Conservation (phyloP, 2,329 filamentous ascomycete species). For the Colletotrichum endophyticum region DNA sequence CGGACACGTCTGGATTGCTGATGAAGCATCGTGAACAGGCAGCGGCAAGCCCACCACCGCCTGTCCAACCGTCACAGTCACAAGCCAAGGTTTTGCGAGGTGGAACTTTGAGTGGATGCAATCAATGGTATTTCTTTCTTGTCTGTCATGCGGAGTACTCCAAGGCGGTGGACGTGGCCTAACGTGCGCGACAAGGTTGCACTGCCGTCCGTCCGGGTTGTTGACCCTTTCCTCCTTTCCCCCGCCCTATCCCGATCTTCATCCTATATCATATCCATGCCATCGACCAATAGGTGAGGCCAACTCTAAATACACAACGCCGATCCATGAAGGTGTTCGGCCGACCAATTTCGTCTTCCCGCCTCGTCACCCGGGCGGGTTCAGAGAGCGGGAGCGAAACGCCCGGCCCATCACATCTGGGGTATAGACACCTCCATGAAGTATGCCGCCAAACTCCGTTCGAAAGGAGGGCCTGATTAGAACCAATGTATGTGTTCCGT, state of each 20-base stretch:
- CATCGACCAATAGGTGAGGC: background rate
- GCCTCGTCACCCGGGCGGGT: background rate
- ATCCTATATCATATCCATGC: background rate
- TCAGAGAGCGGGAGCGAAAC: background rate
- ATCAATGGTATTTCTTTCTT: background rate
- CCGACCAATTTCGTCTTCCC: background rate
- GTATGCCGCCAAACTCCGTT: conserved; percentile 12
- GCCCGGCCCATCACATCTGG: conserved; percentile 9
- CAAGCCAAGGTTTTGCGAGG: background rate
- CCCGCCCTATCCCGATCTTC: background rate
- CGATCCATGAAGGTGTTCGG: conserved; percentile 14
- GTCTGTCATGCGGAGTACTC: background rate
- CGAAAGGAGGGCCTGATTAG: background rate
- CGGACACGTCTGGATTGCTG: background rate
- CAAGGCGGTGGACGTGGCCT: background rate
- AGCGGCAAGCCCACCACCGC: background rate
- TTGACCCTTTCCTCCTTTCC: background rate
- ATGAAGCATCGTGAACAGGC: background rate
- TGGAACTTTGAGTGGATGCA: background rate
- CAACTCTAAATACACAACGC: conserved; percentile 19
- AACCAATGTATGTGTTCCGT: background rate
- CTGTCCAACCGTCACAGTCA: background rate
- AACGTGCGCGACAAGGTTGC: background rate
- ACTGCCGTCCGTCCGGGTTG: background rate
- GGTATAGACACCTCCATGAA: conserved; percentile 15